phyloP scores from a whole-genome alignment of 2,329 filamentous ascomycete species.

The Coniochaeta ligniaria region DNA sequence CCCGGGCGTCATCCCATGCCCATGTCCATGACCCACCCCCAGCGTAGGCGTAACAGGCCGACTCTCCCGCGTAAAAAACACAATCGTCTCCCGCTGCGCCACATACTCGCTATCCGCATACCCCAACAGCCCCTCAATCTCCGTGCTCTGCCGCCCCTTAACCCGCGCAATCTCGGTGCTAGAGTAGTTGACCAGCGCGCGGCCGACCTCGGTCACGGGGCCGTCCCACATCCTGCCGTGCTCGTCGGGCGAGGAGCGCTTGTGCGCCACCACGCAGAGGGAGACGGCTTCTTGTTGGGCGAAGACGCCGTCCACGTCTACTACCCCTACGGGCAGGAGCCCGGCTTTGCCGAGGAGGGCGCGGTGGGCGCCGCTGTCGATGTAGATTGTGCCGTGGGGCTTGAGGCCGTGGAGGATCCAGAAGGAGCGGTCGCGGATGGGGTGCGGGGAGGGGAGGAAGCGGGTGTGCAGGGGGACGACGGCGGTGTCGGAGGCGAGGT shows the following conservation, averaged over 20 bases:
- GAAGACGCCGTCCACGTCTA: slow-evolving; percentile 84
- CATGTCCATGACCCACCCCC: background rate
- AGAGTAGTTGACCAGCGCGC: slow-evolving; percentile 91
- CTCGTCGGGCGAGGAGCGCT: slow-evolving; percentile 22
- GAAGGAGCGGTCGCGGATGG: slow-evolving; percentile 90
- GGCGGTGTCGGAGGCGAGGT: slow-evolving; percentile 18
- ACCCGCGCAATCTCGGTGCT: slow-evolving; percentile 76
- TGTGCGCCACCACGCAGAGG: slow-evolving; percentile 63
- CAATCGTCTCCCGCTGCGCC: slow-evolving; percentile 80
- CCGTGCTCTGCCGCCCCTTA: slow-evolving; percentile 72
- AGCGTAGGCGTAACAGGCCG: slow-evolving; percentile 35
- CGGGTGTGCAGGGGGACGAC: slow-evolving; percentile 71
- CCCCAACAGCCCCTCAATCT: slow-evolving; percentile 74
- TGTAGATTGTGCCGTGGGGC: slow-evolving; percentile 85
- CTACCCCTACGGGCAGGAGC: slow-evolving; percentile 81
- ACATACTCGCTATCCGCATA: slow-evolving; percentile 96
- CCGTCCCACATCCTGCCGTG: slow-evolving; percentile 34
- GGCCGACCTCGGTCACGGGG: slow-evolving; percentile 65
- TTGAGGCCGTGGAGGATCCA: slow-evolving; percentile 92
- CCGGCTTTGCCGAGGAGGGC: slow-evolving; percentile 80
- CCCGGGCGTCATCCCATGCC: background rate
- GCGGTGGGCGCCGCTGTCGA: slow-evolving; percentile 80
- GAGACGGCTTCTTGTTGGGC: slow-evolving; percentile 89
- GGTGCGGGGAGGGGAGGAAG: slow-evolving; percentile 77
- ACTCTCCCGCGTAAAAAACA: slow-evolving; percentile 56